Conservation (phyloP, 1,139 yeast genomes). For the Hansenula sp. region DNA sequence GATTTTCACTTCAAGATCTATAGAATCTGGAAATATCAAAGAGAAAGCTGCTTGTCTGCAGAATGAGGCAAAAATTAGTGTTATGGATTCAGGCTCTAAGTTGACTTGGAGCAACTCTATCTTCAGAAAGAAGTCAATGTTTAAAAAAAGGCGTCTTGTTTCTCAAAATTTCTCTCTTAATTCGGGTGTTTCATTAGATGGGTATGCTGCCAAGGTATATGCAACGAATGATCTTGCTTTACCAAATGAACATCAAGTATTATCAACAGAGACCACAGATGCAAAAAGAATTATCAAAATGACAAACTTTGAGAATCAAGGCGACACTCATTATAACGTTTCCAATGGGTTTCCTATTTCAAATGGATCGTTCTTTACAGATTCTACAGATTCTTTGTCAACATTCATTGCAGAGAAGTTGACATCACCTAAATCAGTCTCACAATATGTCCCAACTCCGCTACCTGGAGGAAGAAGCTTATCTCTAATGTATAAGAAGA, state of each 20-base stretch:
- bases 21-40: background rate
- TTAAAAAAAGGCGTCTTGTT: background rate
- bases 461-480: slow-evolving; percentile 5
- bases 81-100: background rate
- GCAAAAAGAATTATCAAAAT: slow-evolving; percentile 6
- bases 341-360: slow-evolving; percentile 1
- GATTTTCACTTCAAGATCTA: slow-evolving; percentile 8
- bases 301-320: background rate
- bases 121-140: slow-evolving; percentile 3
- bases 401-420: slow-evolving; percentile 3
- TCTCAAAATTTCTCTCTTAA: slow-evolving; percentile 6
- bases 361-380: background rate
- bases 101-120: slow-evolving; percentile 8
- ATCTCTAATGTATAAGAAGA: slow-evolving; percentile 1
- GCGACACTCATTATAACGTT: background rate
- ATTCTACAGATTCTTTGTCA: slow-evolving; percentile 3
- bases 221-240: slow-evolving; percentile 5
- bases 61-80: background rate
- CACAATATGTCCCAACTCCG: slow-evolving; percentile 10
- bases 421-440: slow-evolving; percentile 1
- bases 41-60: background rate
- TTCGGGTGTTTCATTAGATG: slow-evolving; percentile 10
- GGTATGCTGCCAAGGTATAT: slow-evolving; percentile 8
- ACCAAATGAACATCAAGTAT: slow-evolving; percentile 5
- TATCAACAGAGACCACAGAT: slow-evolving; percentile 7